Base-by-base conservation (phyloP, 129 eudicot genomes). In the Ambrosia trifida region DNA sequence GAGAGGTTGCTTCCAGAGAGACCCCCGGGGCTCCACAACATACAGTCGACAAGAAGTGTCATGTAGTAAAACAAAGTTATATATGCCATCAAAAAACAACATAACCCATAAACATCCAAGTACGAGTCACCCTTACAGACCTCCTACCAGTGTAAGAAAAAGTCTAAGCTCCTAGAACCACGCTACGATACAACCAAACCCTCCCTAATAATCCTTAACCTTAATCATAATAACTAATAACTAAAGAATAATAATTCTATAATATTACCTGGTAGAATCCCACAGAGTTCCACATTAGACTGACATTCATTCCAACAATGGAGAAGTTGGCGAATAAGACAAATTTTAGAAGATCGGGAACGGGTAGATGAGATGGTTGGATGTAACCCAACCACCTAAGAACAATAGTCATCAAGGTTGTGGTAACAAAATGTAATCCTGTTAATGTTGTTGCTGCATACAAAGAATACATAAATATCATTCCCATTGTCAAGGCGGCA, bases 231-330 rank as follows among this genome's bases (percentile, higher is more conserved):
- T n/a, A n/a, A n/a, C n/a, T n/a, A n/a, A n/a, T n/a, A n/a, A n/a
- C n/a, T n/a, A 45, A 68, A 46, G 11, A 35, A 36, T 20, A 14
- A 43, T 30, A 38, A 35, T 3, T 7, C n/a, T 36, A 45, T 3
- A 17, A 44, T 31, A 30, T 65, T 56, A 82, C 96, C 88, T 86
- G 92, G 74, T 82, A 84, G 76, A 89, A 89, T 80, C 96, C 96
- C 70, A 89, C 96, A 14, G 96, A 89, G 68, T 89, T 89, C 91
- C 86, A 89, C 96, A 89, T 89, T 16, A 89, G 79, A 66, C 96
- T 89, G 66, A 89, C 90, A 63, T 89, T 89, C 93, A 84, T 86
- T 61, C 96, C 96, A 66, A 86, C 93, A 52, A 86, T 84, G 12
- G 93, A 89, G 56, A 86, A 86, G 78, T 89, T 89, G 18, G 96